These are phyloP conservation scores for Penicillium sp. DNA, from an alignment of 2,329 filamentous ascomycete species.

Conservation along the genomic window DNA sequence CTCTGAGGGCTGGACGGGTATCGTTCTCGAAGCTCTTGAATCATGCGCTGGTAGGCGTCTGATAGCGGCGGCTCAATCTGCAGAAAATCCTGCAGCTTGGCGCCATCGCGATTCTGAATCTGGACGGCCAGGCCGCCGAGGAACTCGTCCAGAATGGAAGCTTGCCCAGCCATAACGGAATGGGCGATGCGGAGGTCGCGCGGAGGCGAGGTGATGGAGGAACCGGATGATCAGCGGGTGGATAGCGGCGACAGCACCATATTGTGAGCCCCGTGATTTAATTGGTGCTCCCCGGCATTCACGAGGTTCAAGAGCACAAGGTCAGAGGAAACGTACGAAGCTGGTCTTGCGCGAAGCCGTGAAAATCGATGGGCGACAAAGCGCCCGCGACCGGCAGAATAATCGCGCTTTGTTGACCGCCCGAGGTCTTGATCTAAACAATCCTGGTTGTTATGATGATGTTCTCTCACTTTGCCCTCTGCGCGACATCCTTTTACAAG, in stretches of 20 bases:
- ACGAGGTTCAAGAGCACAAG: background rate
- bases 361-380: background rate
- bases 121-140: slow-evolving; percentile 65
- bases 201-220: too few relatives aligned
- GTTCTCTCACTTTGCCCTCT: too few relatives aligned
- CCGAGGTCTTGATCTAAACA: background rate
- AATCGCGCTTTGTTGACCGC: background rate
- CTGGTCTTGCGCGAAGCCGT: background rate
- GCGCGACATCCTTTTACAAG: too few relatives aligned
- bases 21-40: slow-evolving; percentile 64
- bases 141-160: slow-evolving; percentile 70
- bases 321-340: background rate
- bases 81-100: slow-evolving; percentile 69
- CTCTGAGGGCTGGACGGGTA: slow-evolving; percentile 57
- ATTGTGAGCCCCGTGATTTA: background rate
- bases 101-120: slow-evolving; percentile 66
- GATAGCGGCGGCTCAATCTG: slow-evolving; percentile 73
- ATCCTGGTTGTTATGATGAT: too few relatives aligned
- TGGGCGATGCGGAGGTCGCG: background rate
- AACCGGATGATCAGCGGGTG: background rate
- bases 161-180: slow-evolving; percentile 41
- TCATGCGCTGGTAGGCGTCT: slow-evolving; percentile 69
- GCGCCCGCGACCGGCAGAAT: background rate
- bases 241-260: background rate
- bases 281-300: background rate